Evolutionary conservation across 1,139 yeast genomes (phyloP).

Genomic region (Kurtzmaniella quercitrusa): DNA sequence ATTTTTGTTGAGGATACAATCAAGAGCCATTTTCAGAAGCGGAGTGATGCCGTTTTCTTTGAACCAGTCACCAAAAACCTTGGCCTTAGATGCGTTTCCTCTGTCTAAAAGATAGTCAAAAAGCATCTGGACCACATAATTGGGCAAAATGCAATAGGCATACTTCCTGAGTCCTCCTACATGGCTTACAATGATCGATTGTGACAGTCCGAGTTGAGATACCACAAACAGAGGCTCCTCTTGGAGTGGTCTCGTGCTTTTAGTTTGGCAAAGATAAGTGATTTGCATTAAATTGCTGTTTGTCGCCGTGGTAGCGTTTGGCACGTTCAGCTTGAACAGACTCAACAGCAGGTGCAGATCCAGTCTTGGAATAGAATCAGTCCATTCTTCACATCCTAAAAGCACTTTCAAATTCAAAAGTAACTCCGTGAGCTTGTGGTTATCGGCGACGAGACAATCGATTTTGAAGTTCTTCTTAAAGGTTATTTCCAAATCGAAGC

Average conservation of each 20-base stretch:
- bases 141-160: conserved; percentile 39
- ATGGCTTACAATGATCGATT: conserved; percentile 30
- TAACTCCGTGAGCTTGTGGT: conserved; percentile 31
- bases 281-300: conserved; percentile 15
- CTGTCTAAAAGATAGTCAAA: conserved; percentile 25
- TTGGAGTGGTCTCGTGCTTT: conserved; percentile 8
- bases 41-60: conserved; percentile 21
- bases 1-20: conserved; percentile 46
- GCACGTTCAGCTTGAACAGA: conserved; percentile 23
- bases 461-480: conserved; percentile 38
- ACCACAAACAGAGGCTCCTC: conserved; percentile 34
- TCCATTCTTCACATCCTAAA: conserved; percentile 23
- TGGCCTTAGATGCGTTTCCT: conserved; percentile 22
- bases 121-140: conserved; percentile 23
- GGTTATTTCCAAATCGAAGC: conserved; percentile 29
- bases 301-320: conserved; percentile 22
- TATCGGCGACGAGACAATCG: conserved; percentile 34
- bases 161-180: conserved; percentile 43
- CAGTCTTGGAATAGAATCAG: conserved; percentile 7
- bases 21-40: conserved; percentile 47
- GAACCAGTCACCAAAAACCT: conserved; percentile 22
- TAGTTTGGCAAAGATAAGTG: conserved; percentile 18
- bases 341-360: conserved; percentile 16
- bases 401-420: conserved; percentile 34
- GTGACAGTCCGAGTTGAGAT: conserved; percentile 20